Evolutionary conservation across 495 filamentous ascomycete species (phyloP).

Genomic region (Hypoxylon trugodes): DNA sequence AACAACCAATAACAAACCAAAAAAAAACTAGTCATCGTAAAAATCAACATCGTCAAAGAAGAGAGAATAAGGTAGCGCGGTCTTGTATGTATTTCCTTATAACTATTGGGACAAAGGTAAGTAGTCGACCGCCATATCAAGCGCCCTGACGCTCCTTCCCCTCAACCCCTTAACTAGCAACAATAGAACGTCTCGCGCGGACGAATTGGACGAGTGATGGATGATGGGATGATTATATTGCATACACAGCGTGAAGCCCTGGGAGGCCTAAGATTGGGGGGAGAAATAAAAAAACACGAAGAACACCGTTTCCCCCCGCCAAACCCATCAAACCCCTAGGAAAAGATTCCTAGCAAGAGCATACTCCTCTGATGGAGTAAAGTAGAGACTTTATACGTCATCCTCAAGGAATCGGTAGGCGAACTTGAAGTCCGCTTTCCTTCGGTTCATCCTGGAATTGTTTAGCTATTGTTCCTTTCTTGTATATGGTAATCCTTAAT

Average conservation of each 20-base stretch:
- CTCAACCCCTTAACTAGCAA: slow-evolving; percentile 7
- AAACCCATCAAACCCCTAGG: too few species aligned
- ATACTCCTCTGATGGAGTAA: too few species aligned
- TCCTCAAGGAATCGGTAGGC: slow-evolving; percentile 97
- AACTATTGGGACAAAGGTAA: slow-evolving; percentile 28
- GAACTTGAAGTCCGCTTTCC: slow-evolving; percentile 98
- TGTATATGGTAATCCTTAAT: not conserved
- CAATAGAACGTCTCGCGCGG: too few species aligned
- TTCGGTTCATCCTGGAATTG: slow-evolving; percentile 91
- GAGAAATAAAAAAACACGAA: too few species aligned
- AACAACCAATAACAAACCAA: too few species aligned
- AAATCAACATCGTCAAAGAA: too few species aligned
- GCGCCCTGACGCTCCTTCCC: not conserved
- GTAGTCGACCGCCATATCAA: not conserved
- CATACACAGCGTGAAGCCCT: slow-evolving; percentile 18
- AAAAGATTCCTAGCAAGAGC: too few species aligned
- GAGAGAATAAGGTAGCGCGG: not conserved
- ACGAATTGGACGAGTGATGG: too few species aligned
- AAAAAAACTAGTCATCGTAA: not conserved
- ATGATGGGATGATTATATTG: slow-evolving; percentile 14
- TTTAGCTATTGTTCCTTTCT: slow-evolving; percentile 21
- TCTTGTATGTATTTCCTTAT: slow-evolving; percentile 35
- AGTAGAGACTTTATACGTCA: slow-evolving; percentile 67
- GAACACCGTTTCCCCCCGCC: too few species aligned
- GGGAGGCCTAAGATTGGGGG: slow-evolving; percentile 5